Percentiles rank a stretch among this genome's conserved stretches.
Conservation (phyloP, 345 rosid species). For the Trapa incisa region DNA sequence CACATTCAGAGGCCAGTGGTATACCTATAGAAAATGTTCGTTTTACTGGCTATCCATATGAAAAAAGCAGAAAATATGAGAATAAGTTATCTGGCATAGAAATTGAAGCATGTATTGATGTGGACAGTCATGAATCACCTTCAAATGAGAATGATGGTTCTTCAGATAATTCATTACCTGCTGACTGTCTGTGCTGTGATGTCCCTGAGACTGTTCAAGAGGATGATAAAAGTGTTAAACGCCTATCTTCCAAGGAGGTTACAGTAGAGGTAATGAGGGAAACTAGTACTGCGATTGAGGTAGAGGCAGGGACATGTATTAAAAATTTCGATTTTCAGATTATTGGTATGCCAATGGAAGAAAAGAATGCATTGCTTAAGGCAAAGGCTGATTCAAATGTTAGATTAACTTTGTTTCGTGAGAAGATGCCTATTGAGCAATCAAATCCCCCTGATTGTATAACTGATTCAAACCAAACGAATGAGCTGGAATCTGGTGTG, state of each 20-base stretch:
- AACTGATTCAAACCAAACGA: background rate
- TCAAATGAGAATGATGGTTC: background rate
- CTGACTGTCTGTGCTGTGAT: background rate
- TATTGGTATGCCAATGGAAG: conserved; percentile 3
- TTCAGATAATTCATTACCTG: background rate
- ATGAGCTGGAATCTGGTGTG: background rate
- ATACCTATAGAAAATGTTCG: background rate
- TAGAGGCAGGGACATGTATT: background rate
- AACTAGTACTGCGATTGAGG: background rate
- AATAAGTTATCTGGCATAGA: background rate
- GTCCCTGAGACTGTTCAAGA: background rate
- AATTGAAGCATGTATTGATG: background rate
- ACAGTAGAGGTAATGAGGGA: background rate
- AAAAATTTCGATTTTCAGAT: background rate
- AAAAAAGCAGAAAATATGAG: background rate
- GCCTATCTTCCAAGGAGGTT: background rate
- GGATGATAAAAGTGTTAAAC: background rate
- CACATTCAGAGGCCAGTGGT: background rate
- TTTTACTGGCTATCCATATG: conserved; percentile 1
- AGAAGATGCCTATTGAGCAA: background rate
- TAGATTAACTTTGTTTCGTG: background rate
- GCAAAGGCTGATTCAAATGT: background rate
- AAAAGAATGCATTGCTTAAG: background rate
- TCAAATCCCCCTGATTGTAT: background rate
- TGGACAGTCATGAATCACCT: background rate